Base-by-base conservation (phyloP, 192 early-diverging fungal genomes). In the Podochytrium sp. region DNA sequence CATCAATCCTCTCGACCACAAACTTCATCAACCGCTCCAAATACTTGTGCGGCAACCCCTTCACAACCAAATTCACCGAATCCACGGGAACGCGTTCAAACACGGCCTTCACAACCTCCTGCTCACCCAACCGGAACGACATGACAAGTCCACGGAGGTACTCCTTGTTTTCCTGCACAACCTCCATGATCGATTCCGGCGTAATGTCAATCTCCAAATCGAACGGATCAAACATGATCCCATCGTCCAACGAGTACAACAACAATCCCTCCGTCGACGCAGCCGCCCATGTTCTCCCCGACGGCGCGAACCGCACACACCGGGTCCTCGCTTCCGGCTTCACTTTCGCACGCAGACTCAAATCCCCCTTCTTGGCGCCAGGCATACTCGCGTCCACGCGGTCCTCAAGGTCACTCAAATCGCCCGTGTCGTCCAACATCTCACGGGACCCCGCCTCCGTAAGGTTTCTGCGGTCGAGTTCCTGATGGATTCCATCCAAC, bases 121-220 rank as follows among this genome's bases (percentile, higher is more conserved):
- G 79, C 76, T 98, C 97, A 67, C 97, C 97, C 34, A 99, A 87
- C 2, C 96, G 85, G 85, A 99, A 95, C 0, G 95, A 85, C 90
- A 97, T 97, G 35, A 96, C 89, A 37, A 99, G 79, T 6, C 96
- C 91, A 37, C 90, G 90, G 58, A 96, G 80, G 79, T 95, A 95
- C 49, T 98, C 94, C 73, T 87, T 79, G 47, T 85, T 85, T 29
- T 85, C 84, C 2, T 32, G 29, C 33, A 96, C 77, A n/a, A 91
- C 89, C 58, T 88, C 91, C 33, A 89, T 65, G 30, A 97, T 91
- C 0, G 92, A 85, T 27, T 90, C 91, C 1, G 98, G 97, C 1
- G 97, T 98, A 38, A 99, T 94, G 75, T 97, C 93, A 37, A 96
- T 89, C 74, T 98, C 97, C 2, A 99, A 89, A 82, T 99, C 96